Base-by-base conservation (phyloP, 495 filamentous ascomycete genomes). In the Hypoxylon fragiforme region DNA sequence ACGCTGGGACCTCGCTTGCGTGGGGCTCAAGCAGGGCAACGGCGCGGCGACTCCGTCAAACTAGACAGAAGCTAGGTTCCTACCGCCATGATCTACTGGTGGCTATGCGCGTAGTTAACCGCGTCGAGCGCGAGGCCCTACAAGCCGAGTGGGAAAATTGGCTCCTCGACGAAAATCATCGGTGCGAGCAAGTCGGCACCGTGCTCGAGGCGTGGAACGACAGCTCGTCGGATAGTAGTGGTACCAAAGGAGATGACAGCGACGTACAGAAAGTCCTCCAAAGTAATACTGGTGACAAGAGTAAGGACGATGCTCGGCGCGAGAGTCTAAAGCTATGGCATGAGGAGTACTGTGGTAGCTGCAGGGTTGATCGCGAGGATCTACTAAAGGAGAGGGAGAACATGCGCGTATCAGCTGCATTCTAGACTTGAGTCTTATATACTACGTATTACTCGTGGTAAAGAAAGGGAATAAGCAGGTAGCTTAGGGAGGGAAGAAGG, bases 11-110 rank as follows among this genome's bases (percentile, higher is more conserved):
- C n/a, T 53, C 64, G 3, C 72, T 81, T 13, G 61, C 64, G 5
- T 74, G 73, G 37, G 61, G 71, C 3, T 69, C 83, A 19, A 82
- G 81, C 49, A 79, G 77, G 47, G 78, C 81, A 13, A 81, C 85
- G 18, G 81, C 82, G 4, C 79, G 77, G 7, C 84, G 90, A 1
- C 77, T 96, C 22, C 80, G 86, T 21, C 81, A 85, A 44, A 91
- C 90, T 28, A 31, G 32, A 38, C 87, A 95, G 70, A 80, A 85
- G 26, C 82, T 98, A 1, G 94, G 87, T 7, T 70, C 80, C 9
- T 92, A 96, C 68, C 81, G 94, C n/a, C 90, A 98, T 64, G 90
- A 97, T 62, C 77, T 97, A 15, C 74, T 97, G 1, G 91, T 98
- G 3, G 91, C 91, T 12, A 81, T 97, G 72, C 85, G 92, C 4